Base-by-base conservation (phyloP, 2,329 filamentous ascomycete species). In the Zymoseptoria crescenta region DNA sequence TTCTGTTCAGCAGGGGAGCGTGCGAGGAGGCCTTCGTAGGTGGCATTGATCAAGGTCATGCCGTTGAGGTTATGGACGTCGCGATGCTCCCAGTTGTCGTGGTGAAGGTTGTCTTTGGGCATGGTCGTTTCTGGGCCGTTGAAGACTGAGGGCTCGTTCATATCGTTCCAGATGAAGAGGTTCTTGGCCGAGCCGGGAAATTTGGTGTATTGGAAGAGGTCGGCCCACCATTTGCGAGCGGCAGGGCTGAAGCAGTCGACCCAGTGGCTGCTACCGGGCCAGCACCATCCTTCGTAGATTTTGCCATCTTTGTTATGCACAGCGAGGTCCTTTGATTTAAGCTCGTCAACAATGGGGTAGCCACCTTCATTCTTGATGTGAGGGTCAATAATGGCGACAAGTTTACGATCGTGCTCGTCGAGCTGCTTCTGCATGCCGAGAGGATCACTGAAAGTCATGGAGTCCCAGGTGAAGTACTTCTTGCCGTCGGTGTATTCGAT, bases 61-160 rank as follows among this genome's bases (percentile, higher is more conserved):
- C 94, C 94, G 73, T 97, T 94, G 67, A 97, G 73, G 75, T 99
- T 97, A 80, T 99, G 94, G 4, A 99, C 78, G 72, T 99, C 94
- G 63, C 94, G 89, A 73, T 99, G 94, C 74, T 99, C 94, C 94
- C 94, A 99, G 70, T 88, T 84, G 56, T 84, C 92, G 69, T 88
- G 78, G 73, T 99, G 94, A 29, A 99, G 76, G 72, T 99, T 99
- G 78, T 99, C 94, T 76, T 96, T 96, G 62, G 94, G 94, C 92
- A 97, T 97, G 4, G 93, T 97, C 2, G 91, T 96, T 75, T 99
- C 94, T 0, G 94, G 94, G 0, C 94, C 94, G 73, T 97, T 97
- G 80, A 99, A 99, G 1, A 99, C 94, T 0, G 94, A 97, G 0
- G 94, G 94, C 77, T 99, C 94, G 72, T 96, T 97, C 94, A 99